Base-by-base conservation (phyloP, 1,284 basidiomycete genomes). In the Tranzscheliella williamsii region DNA sequence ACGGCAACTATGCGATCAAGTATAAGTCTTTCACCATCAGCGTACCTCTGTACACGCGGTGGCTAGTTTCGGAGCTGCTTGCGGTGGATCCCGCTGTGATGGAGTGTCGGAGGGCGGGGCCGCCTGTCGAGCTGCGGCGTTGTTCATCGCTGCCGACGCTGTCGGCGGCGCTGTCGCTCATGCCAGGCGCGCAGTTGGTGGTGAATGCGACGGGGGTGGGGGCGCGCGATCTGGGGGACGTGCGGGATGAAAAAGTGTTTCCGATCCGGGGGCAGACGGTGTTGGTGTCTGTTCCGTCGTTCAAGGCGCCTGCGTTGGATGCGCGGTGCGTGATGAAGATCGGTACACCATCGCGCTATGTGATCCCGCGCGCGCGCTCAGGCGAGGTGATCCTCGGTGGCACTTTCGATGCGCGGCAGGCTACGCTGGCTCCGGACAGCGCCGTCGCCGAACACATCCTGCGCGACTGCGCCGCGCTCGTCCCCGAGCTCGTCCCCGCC, bases 181-280 rank as follows among this genome's bases (percentile, higher is more conserved):
- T 60, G 1, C 58, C 58, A 0, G 24, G 24, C 26, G 52, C 41
- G 8, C 24, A 38, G 22, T 38, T 82, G 6, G 73, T 82, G 7
- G 75, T 83, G 37, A 82, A 83, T 44, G 80, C 80, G 1, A 80
- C 80, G 0, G 82, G 81, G 4, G 66, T 79, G 1, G 79, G 78
- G 11, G 60, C 66, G n/a, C 63, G 38, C 6, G 49, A 62, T 5
- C 47, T 75, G 2, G n/a, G 32, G 22, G 70, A 72, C 22, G 70
- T 70, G 0, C 38, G 89, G 4, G 85, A 93, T 3, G 85, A 89
- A 60, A 88, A 91, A 72, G 82, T 91, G 18, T 85, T 85, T 72
- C 91, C 91, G 0, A 84, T 91, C 42, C 83, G 90, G 32, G 92
- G 92, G 0, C 92, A 95, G 79, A 92, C 89, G 0, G 84, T 91